Conservation (phyloP, 176 grass and related monocot genomes). For the Aechmea fasciata region DNA sequence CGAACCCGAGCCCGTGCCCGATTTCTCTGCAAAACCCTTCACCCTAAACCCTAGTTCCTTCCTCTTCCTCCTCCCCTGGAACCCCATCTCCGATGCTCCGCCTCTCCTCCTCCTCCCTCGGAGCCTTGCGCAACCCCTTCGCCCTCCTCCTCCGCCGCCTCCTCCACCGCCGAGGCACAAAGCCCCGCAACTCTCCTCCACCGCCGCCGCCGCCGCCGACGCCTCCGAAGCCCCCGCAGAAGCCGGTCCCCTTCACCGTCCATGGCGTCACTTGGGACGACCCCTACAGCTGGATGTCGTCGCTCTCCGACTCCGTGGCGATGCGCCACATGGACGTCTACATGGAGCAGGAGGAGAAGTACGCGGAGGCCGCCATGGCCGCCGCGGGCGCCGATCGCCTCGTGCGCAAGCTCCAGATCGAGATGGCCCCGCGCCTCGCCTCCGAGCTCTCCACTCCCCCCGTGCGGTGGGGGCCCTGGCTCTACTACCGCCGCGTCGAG, state of each 20-base stretch:
- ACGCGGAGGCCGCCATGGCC: slow-evolving; percentile 69
- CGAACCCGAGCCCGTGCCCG: too few species aligned
- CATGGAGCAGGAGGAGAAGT: slow-evolving; percentile 95
- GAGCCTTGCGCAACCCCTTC: slow-evolving; percentile 1
- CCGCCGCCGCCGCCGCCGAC: slow-evolving; percentile 6
- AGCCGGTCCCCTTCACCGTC: slow-evolving; percentile 25
- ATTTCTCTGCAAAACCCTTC: too few species aligned
- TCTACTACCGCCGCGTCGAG: slow-evolving; percentile 75
- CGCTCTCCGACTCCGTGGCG: slow-evolving; percentile 64
- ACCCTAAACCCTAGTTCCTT: background rate
- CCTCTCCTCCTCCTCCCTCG: background rate
- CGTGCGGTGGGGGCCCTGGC: slow-evolving; percentile 65
- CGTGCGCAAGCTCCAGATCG: slow-evolving; percentile 80
- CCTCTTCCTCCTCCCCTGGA: background rate
- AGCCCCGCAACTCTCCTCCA: slow-evolving; percentile 13
- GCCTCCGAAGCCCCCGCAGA: slow-evolving; percentile 29
- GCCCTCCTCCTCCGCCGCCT: background rate
- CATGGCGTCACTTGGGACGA: slow-evolving; percentile 46
- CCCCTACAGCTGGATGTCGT: slow-evolving; percentile 63
- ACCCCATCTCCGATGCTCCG: background rate
- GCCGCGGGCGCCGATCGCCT: slow-evolving; percentile 53
- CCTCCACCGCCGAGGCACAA: slow-evolving; percentile 12
- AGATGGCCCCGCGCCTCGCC: slow-evolving; percentile 74
- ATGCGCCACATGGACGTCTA: slow-evolving; percentile 97
- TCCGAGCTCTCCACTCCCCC: slow-evolving; percentile 66